phyloP scores from a whole-genome alignment of 2,329 filamentous ascomycete genomes.

The Leptographium lundbergii region DNA sequence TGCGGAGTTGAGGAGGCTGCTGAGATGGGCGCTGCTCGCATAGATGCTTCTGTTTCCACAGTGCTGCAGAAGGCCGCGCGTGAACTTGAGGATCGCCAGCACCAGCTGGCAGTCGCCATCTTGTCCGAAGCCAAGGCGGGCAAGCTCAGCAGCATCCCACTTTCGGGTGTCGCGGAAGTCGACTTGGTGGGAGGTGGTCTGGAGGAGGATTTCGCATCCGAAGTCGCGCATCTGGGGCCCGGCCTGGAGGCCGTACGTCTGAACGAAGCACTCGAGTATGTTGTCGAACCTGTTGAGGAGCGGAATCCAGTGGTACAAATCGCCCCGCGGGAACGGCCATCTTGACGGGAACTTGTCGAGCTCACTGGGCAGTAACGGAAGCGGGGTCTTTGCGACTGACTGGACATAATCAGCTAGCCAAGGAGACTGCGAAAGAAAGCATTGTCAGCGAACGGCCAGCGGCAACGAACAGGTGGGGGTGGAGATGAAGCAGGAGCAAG shows the following conservation, averaged over 20 bases:
- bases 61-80: slow-evolving; percentile 76
- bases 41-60: slow-evolving; percentile 96
- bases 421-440: slow-evolving; percentile 50
- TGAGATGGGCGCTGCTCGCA: slow-evolving; percentile 80
- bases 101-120: slow-evolving; percentile 75
- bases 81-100: slow-evolving; percentile 72
- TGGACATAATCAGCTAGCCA: slow-evolving; percentile 75
- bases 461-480: slow-evolving; percentile 7
- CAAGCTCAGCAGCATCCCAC: slow-evolving; percentile 34
- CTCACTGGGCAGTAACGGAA: slow-evolving; percentile 64
- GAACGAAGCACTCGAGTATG: slow-evolving; percentile 70
- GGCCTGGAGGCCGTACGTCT: slow-evolving; percentile 64
- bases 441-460: slow-evolving; percentile 11
- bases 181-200: slow-evolving; percentile 36
- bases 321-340: slow-evolving; percentile 93
- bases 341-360: slow-evolving; percentile 70
- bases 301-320: slow-evolving; percentile 96
- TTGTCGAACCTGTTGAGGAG: slow-evolving; percentile 87
- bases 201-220: slow-evolving; percentile 49
- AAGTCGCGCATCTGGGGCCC: slow-evolving; percentile 76
- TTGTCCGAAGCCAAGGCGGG: slow-evolving; percentile 47
- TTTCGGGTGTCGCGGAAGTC: slow-evolving; percentile 36
- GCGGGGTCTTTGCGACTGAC: slow-evolving; percentile 51
- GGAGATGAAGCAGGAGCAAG: background rate
- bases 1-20: slow-evolving; percentile 78